Evolutionary conservation across 139 green algal genomes (phyloP), one percentile per base, ranked within the genome.

Genomic region (Astrephomene gubernaculifera): DNA sequence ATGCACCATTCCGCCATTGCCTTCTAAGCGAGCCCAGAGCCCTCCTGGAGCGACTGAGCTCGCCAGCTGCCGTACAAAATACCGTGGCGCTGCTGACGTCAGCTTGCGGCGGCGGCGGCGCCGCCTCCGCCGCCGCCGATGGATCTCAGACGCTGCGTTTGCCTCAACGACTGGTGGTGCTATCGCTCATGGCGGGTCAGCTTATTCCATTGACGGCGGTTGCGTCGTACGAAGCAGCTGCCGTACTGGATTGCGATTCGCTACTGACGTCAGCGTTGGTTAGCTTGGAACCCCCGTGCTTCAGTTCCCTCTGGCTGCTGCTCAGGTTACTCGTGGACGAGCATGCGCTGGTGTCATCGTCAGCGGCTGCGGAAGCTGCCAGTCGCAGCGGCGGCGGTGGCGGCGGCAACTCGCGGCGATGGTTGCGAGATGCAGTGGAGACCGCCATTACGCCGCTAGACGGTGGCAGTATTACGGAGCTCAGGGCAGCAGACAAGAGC

Each of bases 271-370:
- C 79, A 49, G 65, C 21, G 79, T 45, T 86, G 65, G 33, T 61
- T 25, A 25, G 22, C 27, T 25, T 78, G 65, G 64, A 76, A 65
- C 35, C 79, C 4, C 21, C 33, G 7, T 52, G 45, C 65, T 86
- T 86, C 21, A 31, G 17, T 7, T 3, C 31, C 21, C 12, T 29
- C 17, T 86, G 79, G 79, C 67, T 86, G 45, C 65, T 86, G 65
- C 65, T 86, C 27, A 25, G 79, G 65, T 65, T 86, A 36, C 67
- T 86, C 45, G 65, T 86, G 64, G 79, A 86, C 52, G 79, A 86
- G 64, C 57, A 68, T 25, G 64, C 64, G 44, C 43, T 85, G 45
- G 31, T 76, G 79, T 25, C n/a, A n/a, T n/a, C n/a, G n/a, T n/a
- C n/a, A n/a, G n/a, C 49, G 79, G 64, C 44, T 43, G 39, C 27